These are phyloP conservation scores for Chlorella vulgaris DNA, from an alignment of 139 green algal species.

Conservation along the genomic window DNA sequence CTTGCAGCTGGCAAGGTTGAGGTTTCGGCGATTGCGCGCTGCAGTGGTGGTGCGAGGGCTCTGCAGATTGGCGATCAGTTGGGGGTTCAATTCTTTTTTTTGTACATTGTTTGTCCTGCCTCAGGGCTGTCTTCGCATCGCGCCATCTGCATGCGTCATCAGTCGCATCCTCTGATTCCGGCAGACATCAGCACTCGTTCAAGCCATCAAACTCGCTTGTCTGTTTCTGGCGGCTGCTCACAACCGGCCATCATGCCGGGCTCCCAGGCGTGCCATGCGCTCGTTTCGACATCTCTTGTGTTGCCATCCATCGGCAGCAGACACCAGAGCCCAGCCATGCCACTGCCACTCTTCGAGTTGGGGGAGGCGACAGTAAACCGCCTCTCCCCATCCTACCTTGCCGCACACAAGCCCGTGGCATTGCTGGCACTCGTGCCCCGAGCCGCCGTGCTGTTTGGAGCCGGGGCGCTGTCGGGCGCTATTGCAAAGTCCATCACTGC, in stretches of 20 bases:
- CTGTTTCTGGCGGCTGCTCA: neutral
- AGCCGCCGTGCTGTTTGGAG: conserved; percentile 69
- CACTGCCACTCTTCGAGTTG: conserved; percentile 17
- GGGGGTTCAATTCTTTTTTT: too few species aligned
- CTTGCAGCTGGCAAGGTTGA: too few species aligned
- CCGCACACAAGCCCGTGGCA: conserved; percentile 36
- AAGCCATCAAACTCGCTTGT: neutral
- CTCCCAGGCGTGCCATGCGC: neutral
- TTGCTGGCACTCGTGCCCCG: conserved; percentile 59
- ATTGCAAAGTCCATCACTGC: conserved; percentile 84
- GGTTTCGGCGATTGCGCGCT: too few species aligned
- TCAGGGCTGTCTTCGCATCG: too few species aligned
- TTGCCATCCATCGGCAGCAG: too few species aligned
- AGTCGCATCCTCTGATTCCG: too few species aligned
- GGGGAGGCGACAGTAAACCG: conserved; percentile 10
- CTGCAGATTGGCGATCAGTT: too few species aligned
- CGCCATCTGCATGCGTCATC: too few species aligned
- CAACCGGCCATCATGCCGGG: neutral
- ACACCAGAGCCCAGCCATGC: too few species aligned
- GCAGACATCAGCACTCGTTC: too few species aligned
- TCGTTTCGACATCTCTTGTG: neutral
- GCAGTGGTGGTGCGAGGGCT: too few species aligned
- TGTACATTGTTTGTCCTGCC: too few species aligned
- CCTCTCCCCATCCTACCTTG: conserved; percentile 11
- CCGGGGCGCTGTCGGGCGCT: conserved; percentile 78